Conservation (phyloP, 2,329 filamentous ascomycete species). For the Colletotrichum cordylinicola region DNA sequence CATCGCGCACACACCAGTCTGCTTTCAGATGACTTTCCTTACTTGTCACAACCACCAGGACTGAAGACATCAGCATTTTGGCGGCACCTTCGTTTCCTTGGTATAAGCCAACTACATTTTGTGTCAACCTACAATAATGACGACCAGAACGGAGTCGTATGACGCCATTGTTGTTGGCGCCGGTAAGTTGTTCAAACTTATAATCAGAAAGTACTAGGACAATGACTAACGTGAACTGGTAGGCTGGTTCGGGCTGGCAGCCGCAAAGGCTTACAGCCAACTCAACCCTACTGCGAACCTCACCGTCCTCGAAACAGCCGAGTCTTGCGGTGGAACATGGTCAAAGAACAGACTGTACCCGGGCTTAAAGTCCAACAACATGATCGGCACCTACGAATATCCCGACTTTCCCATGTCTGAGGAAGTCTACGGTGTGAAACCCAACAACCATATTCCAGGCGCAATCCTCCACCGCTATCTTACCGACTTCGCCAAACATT, state of each 20-base stretch:
- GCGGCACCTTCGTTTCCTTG: not conserved
- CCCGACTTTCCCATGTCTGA: conserved; percentile 66
- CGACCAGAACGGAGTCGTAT: not conserved
- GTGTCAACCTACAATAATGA: not conserved
- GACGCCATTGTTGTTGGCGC: conserved; percentile 16
- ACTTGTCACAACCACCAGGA: not conserved
- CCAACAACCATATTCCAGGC: conserved; percentile 39
- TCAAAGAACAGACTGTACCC: conserved; percentile 62
- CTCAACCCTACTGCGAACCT: conserved; percentile 52
- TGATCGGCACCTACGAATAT: conserved; percentile 67
- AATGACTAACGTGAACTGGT: conserved; percentile 32
- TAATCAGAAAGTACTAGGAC: not conserved
- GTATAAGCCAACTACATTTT: not conserved
- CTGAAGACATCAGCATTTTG: not conserved
- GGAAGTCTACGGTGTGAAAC: conserved; percentile 44
- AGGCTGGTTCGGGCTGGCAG: conserved; percentile 53
- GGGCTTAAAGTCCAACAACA: conserved; percentile 68
- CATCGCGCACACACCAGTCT: not conserved
- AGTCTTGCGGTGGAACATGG: conserved; percentile 66
- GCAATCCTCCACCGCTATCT: conserved; percentile 41
- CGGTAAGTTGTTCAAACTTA: not conserved
- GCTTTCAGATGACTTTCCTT: not conserved
- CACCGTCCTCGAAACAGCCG: conserved; percentile 54
- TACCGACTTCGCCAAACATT: conserved; percentile 44
- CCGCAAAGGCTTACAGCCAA: conserved; percentile 57